Base-by-base conservation (phyloP, 2,329 filamentous ascomycete species). In the Mariannaea elegans region DNA sequence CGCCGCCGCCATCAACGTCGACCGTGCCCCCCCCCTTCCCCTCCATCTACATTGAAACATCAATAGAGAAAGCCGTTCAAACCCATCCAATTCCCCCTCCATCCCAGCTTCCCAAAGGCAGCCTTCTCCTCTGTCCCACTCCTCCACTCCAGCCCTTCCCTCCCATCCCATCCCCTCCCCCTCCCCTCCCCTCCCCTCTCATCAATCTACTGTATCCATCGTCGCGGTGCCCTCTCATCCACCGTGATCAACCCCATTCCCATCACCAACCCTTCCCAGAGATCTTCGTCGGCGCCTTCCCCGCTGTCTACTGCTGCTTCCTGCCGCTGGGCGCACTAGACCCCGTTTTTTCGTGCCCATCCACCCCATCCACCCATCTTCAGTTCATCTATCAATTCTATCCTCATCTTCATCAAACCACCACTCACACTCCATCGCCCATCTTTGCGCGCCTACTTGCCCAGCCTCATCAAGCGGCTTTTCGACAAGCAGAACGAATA, bases 1-100 rank as follows among this genome's bases (percentile, higher is more conserved):
- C 65, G 63, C 70, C 64, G 66, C 63, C 66, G 65, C 61, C 64
- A 65, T 63, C 57, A 70, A 69, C 67, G 65, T 36, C 32, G 6
- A 36, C 32, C 12, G 65, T 65, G 65, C 63, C 51, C 67, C 65
- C 59, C 38, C 19, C 39, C 38, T 16, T 61, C 59, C 47, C 44
- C 52, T 59, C 57, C 59, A 63, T 62, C 65, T 59, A 64, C 65
- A 66, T 18, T 38, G 6, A 27, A 27, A 9, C 24, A 27, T 27
- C 6, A 27, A 27, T 5, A 27, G 24, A 27, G 24, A 27, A 27
- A 27, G 24, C 24, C 24, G 24, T 27, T 27, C 9, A 27, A 27
- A 27, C 24, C 24, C 24, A 27, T 27, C 24, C 24, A 27, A 27
- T 27, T 27, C 24, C 7, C 7, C 7, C 5, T 19, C n/a, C 38